These are phyloP conservation scores for Epithele typhae DNA, from an alignment of 768 basidiomycete genomes.

Conservation along the genomic window DNA sequence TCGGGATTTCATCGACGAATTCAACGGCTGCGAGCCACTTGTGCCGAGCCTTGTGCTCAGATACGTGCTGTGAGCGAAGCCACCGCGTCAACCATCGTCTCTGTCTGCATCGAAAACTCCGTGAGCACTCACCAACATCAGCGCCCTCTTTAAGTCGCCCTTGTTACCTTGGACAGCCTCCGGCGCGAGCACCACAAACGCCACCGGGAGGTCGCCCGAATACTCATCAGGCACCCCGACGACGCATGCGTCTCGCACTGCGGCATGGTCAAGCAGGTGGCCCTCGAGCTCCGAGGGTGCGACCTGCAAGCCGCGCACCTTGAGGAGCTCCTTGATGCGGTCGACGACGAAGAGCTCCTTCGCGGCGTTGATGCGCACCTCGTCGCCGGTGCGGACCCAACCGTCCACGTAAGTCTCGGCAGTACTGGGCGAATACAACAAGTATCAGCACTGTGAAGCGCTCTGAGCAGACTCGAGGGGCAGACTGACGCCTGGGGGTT, in stretches of 20 bases:
- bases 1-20: constrained; percentile 32
- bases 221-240: constrained; percentile 68
- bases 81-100: too few species aligned
- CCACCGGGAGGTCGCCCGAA: constrained; percentile 69
- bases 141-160: constrained; percentile 36
- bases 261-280: constrained; percentile 33
- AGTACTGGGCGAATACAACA: constrained; percentile 42
- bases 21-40: constrained; percentile 35
- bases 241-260: constrained; percentile 36
- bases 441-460: constrained; percentile 18
- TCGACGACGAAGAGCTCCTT: constrained; percentile 66
- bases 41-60: constrained; percentile 28
- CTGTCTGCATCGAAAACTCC: too few species aligned
- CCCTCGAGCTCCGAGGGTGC: constrained; percentile 34
- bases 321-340: constrained; percentile 72
- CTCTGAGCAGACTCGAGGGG: background rate
- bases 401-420: constrained; percentile 63
- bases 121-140: constrained; percentile 47
- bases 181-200: constrained; percentile 54
- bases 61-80: constrained; percentile 19
- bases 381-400: constrained; percentile 70
- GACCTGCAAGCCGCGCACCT: constrained; percentile 47
- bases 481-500: constrained; percentile 55
- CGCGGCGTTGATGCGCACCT: constrained; percentile 56
- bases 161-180: constrained; percentile 29